These are phyloP conservation scores for Dictyostelium citrinum DNA, from an alignment of 78 protist species.

Conservation along the genomic window DNA sequence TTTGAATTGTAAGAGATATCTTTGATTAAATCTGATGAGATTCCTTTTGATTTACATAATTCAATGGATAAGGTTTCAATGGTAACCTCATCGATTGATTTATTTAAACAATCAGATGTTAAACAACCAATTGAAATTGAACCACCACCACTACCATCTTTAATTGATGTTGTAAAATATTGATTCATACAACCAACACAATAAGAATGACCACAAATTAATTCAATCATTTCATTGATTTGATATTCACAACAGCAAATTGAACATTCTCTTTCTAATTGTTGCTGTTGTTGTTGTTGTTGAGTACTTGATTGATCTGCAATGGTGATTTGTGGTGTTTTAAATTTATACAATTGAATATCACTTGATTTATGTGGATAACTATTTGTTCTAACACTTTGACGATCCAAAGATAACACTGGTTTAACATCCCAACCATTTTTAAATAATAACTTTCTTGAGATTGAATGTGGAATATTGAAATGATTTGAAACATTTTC, in stretches of 20 bases:
- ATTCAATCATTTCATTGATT: neutral
- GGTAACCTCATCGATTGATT: slow-evolving; percentile 16
- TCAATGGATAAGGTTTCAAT: neutral
- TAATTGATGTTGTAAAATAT: neutral
- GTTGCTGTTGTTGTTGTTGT: too few relatives aligned
- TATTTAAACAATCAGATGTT: neutral
- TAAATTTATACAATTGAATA: neutral
- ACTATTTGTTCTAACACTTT: neutral
- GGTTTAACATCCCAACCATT: neutral
- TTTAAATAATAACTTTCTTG: neutral
- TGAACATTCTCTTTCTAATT: slow-evolving; percentile 2
- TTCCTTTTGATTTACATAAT: neutral
- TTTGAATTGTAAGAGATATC: neutral
- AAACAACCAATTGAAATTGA: neutral
- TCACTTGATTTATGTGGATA: neutral
- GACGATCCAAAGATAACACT: neutral
- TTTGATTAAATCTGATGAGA: neutral
- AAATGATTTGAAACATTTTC: neutral
- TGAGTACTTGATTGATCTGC: neutral
- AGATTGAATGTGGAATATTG: neutral
- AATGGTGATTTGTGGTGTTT: neutral
- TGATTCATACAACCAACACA: slow-evolving; percentile 4
- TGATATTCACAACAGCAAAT: slow-evolving; percentile 42
- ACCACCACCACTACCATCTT: slow-evolving; percentile 44
- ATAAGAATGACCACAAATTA: slow-evolving; percentile 34